Evolutionary conservation across 768 basidiomycete genomes (phyloP).

Genomic region (Tephrocybe sp.): DNA sequence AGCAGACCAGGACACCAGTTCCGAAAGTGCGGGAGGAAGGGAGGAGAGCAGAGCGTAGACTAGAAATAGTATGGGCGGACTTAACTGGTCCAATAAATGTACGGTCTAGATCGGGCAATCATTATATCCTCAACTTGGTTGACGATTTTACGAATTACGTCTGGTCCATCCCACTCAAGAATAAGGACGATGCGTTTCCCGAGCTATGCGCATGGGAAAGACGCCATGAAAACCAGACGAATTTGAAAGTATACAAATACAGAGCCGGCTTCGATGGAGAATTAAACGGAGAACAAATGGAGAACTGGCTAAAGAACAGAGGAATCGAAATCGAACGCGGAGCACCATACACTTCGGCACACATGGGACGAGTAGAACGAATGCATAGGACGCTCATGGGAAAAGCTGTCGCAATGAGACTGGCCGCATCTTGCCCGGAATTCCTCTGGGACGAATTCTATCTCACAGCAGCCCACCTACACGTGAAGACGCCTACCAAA

Average conservation of each 20-base stretch:
- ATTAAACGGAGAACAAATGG: conserved; percentile 14
- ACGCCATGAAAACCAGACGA: conserved; percentile 12
- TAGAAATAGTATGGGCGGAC: conserved; percentile 3
- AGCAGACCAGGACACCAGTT: conserved; percentile 4
- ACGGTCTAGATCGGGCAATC: not conserved
- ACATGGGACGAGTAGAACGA: conserved; percentile 32
- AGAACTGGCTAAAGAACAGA: conserved; percentile 9
- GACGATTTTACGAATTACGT: not conserved
- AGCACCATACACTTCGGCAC: conserved; percentile 28
- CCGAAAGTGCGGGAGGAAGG: conserved; percentile 6
- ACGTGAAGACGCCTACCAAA: not conserved
- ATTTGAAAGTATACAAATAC: not conserved
- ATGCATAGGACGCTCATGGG: conserved; percentile 29
- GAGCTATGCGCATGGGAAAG: conserved; percentile 28
- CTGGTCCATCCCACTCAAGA: conserved; percentile 32
- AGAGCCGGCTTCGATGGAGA: conserved; percentile 21
- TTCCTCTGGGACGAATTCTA: conserved; percentile 21
- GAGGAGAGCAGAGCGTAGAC: not conserved
- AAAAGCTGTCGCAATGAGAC: conserved; percentile 24
- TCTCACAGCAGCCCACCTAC: not conserved
- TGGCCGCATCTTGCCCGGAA: conserved; percentile 17
- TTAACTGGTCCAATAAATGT: not conserved
- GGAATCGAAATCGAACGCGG: conserved; percentile 18
- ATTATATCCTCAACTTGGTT: not conserved
- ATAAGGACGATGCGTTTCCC: conserved; percentile 23